phyloP scores from a whole-genome alignment of 169 alveolate species.

The Cardiosporidium cionae region DNA sequence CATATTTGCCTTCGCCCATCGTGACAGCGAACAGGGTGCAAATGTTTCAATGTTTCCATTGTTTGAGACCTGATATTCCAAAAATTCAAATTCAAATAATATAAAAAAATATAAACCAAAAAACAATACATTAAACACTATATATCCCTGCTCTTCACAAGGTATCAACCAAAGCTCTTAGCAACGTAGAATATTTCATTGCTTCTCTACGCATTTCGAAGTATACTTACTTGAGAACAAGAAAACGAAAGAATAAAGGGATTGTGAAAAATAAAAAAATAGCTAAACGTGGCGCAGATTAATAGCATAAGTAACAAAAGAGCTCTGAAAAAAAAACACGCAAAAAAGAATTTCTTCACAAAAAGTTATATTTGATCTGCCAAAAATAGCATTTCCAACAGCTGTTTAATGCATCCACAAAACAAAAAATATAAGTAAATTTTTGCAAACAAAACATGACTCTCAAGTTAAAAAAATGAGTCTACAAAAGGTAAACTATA shows the following conservation, averaged over 20 bases:
- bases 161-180: too few relatives aligned
- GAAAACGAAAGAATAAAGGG: constrained; percentile 18
- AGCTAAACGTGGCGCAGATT: constrained; percentile 8
- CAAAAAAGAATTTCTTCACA: constrained; percentile 26
- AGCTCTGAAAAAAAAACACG: constrained; percentile 2
- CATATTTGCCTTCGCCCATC: constrained; percentile 40
- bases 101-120: background rate
- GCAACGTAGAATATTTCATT: too few relatives aligned
- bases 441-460: background rate
- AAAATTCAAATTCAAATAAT: background rate
- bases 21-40: constrained; percentile 35
- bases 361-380: constrained; percentile 23
- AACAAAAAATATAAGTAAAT: background rate
- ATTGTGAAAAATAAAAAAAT: constrained; percentile 18
- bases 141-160: too few relatives aligned
- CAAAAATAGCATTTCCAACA: background rate
- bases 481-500: background rate
- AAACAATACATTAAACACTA: too few relatives aligned
- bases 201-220: too few relatives aligned
- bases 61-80: background rate
- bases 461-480: background rate
- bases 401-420: constrained; percentile 12
- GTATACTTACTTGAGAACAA: constrained; percentile 9
- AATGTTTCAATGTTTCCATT: background rate
- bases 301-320: constrained; percentile 11